Base-by-base conservation (phyloP, 1,139 yeast species). In the Pichia sp. region DNA sequence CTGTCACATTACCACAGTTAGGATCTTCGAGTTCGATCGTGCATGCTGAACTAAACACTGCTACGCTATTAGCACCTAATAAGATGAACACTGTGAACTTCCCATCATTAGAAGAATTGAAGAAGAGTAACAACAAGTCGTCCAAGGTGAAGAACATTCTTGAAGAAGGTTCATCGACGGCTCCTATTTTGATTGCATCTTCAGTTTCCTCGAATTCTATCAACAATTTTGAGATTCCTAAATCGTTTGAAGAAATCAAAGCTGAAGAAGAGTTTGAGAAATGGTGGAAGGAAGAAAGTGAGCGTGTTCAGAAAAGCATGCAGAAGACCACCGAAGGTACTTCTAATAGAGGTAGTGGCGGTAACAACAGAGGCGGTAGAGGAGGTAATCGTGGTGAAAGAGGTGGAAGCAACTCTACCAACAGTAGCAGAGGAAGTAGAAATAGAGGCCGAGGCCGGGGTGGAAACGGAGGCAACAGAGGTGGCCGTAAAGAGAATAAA, bases 251-350 rank as follows among this genome's bases (percentile, higher is more conserved):
- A 36, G 95, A 87, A 53, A 76, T 86, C 44, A 89, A 83, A 63
- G 81, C 82, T 56, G 95, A 87, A 57, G 88, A 85, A 59, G 89
- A 83, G 59, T 87, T 87, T 67, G 86, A 81, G 18, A 72, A 68
- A 52, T 87, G 96, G 96, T 87, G 94, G 91, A 84, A 77, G 42
- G 81, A 78, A 54, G 95, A 87, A 59, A 72, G 85, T 34, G 70
- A 70, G 19, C 68, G 77, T 42, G 85, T 82, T 9, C 90, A 84
- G 60, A 63, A 61, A 44, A 76, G 71, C 55, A 53, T 63, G 55
- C 66, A 75, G 69, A 21, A 66, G 62, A 11, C 18, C 14, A n/a
- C 31, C 12, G 19, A 24, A 21, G 19, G 15, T 7, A 21, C n/a
- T 14, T 9, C 14, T 14, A 31, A 31, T 4, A 34, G 27, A 15